Conservation (phyloP, 2,329 filamentous ascomycete genomes). For the Exophiala lecanii-corni region DNA sequence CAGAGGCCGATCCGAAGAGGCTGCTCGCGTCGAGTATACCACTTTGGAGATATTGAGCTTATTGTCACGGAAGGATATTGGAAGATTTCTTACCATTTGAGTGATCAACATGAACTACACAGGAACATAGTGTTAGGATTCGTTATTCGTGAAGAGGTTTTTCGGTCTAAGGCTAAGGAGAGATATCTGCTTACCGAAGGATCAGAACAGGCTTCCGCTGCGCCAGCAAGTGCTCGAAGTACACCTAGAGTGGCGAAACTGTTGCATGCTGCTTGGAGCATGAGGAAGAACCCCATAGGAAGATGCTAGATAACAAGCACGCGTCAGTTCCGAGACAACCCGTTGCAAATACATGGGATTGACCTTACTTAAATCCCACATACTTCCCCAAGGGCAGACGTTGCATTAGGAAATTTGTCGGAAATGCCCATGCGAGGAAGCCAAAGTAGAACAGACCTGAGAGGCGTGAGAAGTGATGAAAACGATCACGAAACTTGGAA, state of each 20-base stretch:
- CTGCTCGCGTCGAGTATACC: slow-evolving; percentile 60
- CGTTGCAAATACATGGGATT: too few species aligned
- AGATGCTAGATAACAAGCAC: slow-evolving; percentile 25
- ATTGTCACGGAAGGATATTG: neutral
- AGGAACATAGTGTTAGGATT: too few species aligned
- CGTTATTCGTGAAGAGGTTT: too few species aligned
- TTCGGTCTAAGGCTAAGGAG: too few species aligned
- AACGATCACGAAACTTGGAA: slow-evolving; percentile 51
- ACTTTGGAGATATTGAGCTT: slow-evolving; percentile 29
- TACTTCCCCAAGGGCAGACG: slow-evolving; percentile 62
- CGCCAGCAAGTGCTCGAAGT: slow-evolving; percentile 53
- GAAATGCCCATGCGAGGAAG: slow-evolving; percentile 59
- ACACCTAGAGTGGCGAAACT: slow-evolving; percentile 54
- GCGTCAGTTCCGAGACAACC: too few species aligned
- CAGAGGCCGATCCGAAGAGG: slow-evolving; percentile 57
- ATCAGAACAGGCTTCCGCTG: slow-evolving; percentile 48
- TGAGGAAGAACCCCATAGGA: slow-evolving; percentile 46
- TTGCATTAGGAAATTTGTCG: slow-evolving; percentile 62
- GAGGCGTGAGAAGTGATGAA: slow-evolving; percentile 46
- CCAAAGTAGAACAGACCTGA: slow-evolving; percentile 42
- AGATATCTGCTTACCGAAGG: slow-evolving; percentile 42
- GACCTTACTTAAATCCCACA: slow-evolving; percentile 46
- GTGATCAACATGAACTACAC: slow-evolving; percentile 35
- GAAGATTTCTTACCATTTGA: slow-evolving; percentile 35
- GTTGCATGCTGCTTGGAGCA: slow-evolving; percentile 51